Conservation (phyloP, 148 eudicot species). For the Euryodendron excelsum region DNA sequence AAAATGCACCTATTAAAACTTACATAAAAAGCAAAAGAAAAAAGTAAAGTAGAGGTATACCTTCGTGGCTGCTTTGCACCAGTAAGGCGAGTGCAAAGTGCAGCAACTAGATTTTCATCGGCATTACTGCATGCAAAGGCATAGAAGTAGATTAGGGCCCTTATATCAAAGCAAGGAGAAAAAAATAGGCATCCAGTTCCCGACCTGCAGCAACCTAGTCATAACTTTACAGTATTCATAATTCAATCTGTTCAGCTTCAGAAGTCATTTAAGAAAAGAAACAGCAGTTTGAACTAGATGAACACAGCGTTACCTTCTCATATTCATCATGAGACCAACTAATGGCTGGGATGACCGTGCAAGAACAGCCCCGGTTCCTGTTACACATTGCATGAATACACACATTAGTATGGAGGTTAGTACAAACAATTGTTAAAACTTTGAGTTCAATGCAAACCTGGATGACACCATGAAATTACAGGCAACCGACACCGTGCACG, state of each 20-base stretch:
- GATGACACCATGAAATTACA: conserved; percentile 86
- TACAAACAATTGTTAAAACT: neutral
- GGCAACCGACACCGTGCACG: conserved; percentile 91
- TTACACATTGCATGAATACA: conserved; percentile 11
- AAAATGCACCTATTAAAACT: neutral
- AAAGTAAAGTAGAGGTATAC: conserved; percentile 23
- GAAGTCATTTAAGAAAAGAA: neutral
- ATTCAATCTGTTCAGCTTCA: neutral
- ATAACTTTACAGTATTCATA: neutral
- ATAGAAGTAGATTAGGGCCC: conserved; percentile 9
- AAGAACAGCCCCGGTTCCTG: conserved; percentile 91
- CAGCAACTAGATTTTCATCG: conserved; percentile 97
- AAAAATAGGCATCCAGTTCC: neutral
- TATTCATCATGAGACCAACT: conserved; percentile 99
- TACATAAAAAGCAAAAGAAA: neutral
- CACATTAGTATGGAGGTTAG: neutral
- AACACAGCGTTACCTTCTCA: conserved; percentile 66
- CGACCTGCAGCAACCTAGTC: too few species aligned
- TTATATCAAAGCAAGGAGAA: conserved; percentile 6
- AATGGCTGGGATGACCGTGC: conserved; percentile 98
- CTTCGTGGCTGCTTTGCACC: conserved; percentile 51
- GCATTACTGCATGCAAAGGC: conserved; percentile 64
- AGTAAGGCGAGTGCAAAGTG: conserved; percentile 64
- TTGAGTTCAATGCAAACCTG: conserved; percentile 40
- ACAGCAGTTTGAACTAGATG: neutral